A percentile compares a stretch with the other conserved stretches of the same genome.
Conservation (phyloP, 805 yeast genomes). For the Ogataea minuta region DNA sequence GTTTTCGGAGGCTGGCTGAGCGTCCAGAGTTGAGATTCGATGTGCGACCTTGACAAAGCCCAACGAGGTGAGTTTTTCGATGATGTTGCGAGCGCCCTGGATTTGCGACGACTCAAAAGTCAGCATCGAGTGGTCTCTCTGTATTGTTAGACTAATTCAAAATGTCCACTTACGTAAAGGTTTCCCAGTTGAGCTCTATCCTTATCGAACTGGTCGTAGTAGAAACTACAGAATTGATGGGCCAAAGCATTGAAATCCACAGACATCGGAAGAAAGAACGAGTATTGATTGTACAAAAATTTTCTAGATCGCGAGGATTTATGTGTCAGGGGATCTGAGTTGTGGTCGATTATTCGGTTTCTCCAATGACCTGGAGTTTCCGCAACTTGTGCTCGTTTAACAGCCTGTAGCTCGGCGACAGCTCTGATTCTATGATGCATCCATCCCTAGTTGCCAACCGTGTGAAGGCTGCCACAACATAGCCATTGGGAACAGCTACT, state of each 20-base stretch:
- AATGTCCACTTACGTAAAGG: constrained; percentile 59
- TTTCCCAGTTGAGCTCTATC: constrained; percentile 91
- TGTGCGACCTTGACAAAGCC: constrained; percentile 94
- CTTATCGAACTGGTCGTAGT: constrained; percentile 91
- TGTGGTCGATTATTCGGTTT: not conserved
- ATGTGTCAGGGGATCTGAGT: not conserved
- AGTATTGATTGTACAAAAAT: constrained; percentile 7
- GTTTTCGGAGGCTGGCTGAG: constrained; percentile 93
- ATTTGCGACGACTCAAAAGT: constrained; percentile 93
- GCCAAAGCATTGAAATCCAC: constrained; percentile 36
- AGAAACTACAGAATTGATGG: constrained; percentile 86
- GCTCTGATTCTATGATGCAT: constrained; percentile 11
- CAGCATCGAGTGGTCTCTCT: constrained; percentile 95
- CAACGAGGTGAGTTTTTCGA: constrained; percentile 84
- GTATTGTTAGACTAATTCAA: constrained; percentile 8
- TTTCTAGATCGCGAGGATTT: constrained; percentile 8
- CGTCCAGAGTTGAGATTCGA: constrained; percentile 91
- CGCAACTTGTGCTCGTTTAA: constrained; percentile 23
- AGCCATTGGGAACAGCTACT: constrained; percentile 40
- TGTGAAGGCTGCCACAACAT: constrained; percentile 52
- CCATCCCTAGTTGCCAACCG: constrained; percentile 31
- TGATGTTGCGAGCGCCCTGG: constrained; percentile 91
- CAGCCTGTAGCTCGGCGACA: constrained; percentile 31
- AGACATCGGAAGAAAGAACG: constrained; percentile 24
- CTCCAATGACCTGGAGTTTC: constrained; percentile 5